Conservation (phyloP, 768 basidiomycete species). For the Termitomyces sp. region DNA sequence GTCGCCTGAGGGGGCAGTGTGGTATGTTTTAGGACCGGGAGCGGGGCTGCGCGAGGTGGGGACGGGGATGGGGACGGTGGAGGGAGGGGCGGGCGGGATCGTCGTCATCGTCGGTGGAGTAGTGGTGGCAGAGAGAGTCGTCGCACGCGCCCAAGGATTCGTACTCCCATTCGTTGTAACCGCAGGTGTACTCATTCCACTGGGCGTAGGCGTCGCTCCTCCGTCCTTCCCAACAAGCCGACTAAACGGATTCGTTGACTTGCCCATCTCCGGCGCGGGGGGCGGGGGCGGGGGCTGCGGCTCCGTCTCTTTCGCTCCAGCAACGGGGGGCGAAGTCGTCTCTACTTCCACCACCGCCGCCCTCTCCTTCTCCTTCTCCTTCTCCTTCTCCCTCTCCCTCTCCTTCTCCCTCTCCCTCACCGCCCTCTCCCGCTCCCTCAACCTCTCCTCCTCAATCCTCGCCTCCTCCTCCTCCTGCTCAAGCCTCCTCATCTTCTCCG, state of each 20-base stretch:
- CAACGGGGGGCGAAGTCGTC: no score
- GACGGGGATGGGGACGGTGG: constrained; percentile 22
- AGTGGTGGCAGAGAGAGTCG: constrained; percentile 30
- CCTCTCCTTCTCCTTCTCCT: no score
- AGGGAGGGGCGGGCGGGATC: no score
- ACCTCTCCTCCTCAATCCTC: constrained; percentile 32
- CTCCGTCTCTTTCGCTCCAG: no score
- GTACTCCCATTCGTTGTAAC: constrained; percentile 38
- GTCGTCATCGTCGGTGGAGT: no score
- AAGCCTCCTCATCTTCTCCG: constrained; percentile 62
- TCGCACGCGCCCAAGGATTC: constrained; percentile 60
- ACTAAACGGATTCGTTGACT: constrained; percentile 81
- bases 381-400: no score
- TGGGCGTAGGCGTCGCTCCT: constrained; percentile 1
- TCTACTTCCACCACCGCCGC: no score
- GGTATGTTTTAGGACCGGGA: constrained; percentile 50
- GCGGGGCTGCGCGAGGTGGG: constrained; percentile 34
- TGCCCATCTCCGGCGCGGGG: constrained; percentile 26
- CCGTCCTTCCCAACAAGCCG: constrained; percentile 47
- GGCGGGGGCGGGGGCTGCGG: constrained; percentile 24
- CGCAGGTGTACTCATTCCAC: neutral
- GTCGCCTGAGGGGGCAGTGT: constrained; percentile 51
- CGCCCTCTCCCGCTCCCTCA: constrained; percentile 33
- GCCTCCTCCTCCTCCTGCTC: constrained; percentile 53
- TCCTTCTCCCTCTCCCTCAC: constrained; percentile 32